These are phyloP conservation scores for Aaosphaeria pasadenensis DNA, from an alignment of 2,329 filamentous ascomycete species.

Conservation along the genomic window DNA sequence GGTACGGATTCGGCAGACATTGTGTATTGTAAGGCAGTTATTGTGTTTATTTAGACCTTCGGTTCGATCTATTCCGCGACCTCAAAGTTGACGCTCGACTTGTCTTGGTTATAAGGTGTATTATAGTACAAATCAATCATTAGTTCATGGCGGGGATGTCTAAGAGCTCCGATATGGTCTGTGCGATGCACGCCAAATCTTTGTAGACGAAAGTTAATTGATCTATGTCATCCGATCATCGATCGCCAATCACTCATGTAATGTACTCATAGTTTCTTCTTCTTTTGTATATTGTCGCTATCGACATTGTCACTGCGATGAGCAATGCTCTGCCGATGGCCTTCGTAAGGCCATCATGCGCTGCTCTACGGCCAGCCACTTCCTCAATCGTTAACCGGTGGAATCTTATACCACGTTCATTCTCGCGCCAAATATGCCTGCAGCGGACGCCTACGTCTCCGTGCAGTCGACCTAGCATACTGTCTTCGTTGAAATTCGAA, in stretches of 20 bases:
- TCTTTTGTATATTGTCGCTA: not conserved
- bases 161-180: too few relatives aligned
- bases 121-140: too few relatives aligned
- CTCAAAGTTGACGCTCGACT: not conserved
- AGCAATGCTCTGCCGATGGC: slow-evolving; percentile 28
- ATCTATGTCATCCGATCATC: not conserved
- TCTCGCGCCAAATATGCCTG: slow-evolving; percentile 27
- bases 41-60: not conserved
- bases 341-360: slow-evolving; percentile 20
- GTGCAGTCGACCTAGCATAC: slow-evolving; percentile 10
- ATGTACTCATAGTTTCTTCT: slow-evolving; percentile 1
- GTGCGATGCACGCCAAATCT: too few relatives aligned
- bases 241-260: not conserved
- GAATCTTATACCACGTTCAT: slow-evolving; percentile 14
- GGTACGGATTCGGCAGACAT: slow-evolving; percentile 65
- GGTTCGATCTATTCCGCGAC: not conserved
- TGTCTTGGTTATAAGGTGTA: too few relatives aligned
- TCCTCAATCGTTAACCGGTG: slow-evolving; percentile 17
- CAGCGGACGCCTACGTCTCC: slow-evolving; percentile 10
- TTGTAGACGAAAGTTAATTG: too few relatives aligned
- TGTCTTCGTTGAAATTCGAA: slow-evolving; percentile 14
- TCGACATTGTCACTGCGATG: slow-evolving; percentile 10
- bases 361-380: slow-evolving; percentile 15
- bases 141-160: too few relatives aligned
- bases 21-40: not conserved